Conservation (phyloP, 208 protist genomes). For the Wallacemonas collosoma region DNA sequence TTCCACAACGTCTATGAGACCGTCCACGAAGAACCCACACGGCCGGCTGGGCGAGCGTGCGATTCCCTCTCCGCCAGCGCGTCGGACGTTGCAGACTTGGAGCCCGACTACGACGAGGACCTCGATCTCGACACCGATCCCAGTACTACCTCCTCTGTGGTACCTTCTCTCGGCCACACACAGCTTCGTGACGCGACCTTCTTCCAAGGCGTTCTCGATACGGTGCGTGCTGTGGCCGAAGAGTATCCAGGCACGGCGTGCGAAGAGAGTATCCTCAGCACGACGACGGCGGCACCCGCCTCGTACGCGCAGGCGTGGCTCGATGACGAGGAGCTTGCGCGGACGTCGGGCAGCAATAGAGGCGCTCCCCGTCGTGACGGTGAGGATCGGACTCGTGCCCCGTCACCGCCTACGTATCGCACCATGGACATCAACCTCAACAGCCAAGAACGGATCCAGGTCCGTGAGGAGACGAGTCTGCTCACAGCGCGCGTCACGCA, state of each 20-base stretch:
- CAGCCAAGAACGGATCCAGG: conserved; percentile 29
- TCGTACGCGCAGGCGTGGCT: conserved; percentile 6
- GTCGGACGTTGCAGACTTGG: neutral
- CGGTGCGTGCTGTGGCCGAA: conserved; percentile 57
- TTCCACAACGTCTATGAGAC: conserved; percentile 54
- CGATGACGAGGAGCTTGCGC: conserved; percentile 4
- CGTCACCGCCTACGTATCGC: conserved; percentile 28
- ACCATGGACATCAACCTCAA: conserved; percentile 58
- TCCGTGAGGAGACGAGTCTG: conserved; percentile 20
- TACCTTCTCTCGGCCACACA: neutral
- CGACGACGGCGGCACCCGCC: neutral
- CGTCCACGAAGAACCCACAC: neutral
- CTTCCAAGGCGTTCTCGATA: conserved; percentile 57
- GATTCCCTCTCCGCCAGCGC: neutral
- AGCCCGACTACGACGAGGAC: conserved; percentile 5
- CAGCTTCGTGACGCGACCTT: conserved; percentile 29
- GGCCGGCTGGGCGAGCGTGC: neutral
- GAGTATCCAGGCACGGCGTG: conserved; percentile 68
- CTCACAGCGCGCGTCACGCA: neutral
- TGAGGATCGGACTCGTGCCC: neutral
- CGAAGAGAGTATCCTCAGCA: conserved; percentile 64
- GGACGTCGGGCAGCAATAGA: neutral
- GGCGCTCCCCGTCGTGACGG: neutral
- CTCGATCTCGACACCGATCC: neutral
- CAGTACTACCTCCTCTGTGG: neutral